Percentiles rank a stretch among this genome's conserved stretches.
phyloP scores from a whole-genome alignment of 768 basidiomycete genomes.

The Artomyces pyxidatus region DNA sequence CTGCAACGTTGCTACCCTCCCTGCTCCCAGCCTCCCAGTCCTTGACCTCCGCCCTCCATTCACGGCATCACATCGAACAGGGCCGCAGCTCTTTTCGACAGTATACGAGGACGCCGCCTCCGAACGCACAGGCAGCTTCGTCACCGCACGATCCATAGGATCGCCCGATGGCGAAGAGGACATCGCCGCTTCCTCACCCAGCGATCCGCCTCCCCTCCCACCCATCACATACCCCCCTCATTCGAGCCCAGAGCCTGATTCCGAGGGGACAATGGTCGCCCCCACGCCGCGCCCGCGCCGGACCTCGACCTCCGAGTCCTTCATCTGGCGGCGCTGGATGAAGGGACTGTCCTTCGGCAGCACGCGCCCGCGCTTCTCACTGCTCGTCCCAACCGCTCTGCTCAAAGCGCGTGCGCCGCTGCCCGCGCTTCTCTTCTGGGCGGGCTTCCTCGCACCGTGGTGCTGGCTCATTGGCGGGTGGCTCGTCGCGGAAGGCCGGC shows the following conservation, averaged over 20 bases:
- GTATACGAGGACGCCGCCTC: conserved; percentile 24
- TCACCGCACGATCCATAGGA: conserved; percentile 23
- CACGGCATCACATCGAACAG: conserved; percentile 12
- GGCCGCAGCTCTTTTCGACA: conserved; percentile 23
- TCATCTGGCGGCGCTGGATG: conserved; percentile 24
- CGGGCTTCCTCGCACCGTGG: conserved; percentile 65
- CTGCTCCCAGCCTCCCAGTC: conserved; percentile 31
- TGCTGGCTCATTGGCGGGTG: conserved; percentile 76
- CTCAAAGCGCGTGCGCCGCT: conserved; percentile 1
- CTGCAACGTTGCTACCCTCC: conserved; percentile 43
- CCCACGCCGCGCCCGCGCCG: conserved; percentile 7
- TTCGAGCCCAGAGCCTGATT: background rate
- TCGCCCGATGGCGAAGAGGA: conserved; percentile 10
- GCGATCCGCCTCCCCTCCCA: background rate
- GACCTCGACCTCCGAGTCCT: conserved; percentile 16
- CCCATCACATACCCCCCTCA: background rate
- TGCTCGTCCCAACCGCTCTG: background rate
- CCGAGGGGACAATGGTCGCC: background rate
- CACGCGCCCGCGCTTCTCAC: conserved; percentile 12
- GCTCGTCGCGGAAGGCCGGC: conserved; percentile 36
- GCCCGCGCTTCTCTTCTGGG: conserved; percentile 53
- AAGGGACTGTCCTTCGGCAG: conserved; percentile 18
- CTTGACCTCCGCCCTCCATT: conserved; percentile 12
- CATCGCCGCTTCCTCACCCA: background rate
- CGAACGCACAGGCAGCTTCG: conserved; percentile 25